Evolutionary conservation across 2,329 filamentous ascomycete species (phyloP).

Genomic region (Tolypocladium tropicale): DNA sequence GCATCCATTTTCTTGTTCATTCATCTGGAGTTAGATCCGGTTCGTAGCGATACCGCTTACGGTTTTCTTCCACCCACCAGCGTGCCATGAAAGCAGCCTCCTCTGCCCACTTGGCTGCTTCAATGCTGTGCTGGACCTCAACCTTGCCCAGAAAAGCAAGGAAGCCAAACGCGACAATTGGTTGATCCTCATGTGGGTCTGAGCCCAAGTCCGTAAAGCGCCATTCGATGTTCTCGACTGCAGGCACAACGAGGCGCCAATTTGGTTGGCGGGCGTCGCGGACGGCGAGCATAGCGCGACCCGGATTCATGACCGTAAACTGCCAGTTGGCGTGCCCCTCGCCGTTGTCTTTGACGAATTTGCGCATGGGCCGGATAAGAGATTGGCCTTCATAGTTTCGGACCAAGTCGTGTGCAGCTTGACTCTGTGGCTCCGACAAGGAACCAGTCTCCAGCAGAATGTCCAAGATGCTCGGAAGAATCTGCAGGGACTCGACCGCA

Average conservation of each 20-base stretch:
- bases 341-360: slow-evolving; percentile 6
- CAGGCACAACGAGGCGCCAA: slow-evolving; percentile 14
- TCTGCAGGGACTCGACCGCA: slow-evolving; percentile 21
- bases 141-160: slow-evolving; percentile 10
- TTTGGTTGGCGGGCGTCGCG: slow-evolving; percentile 10
- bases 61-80: slow-evolving; percentile 25
- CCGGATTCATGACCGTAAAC: slow-evolving; percentile 15
- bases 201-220: slow-evolving; percentile 16
- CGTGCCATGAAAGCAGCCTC: slow-evolving; percentile 19
- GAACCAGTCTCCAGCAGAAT: slow-evolving; percentile 22
- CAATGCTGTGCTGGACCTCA: slow-evolving; percentile 11
- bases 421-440: slow-evolving; percentile 12
- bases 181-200: slow-evolving; percentile 18
- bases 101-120: slow-evolving; percentile 19
- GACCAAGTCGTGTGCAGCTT: slow-evolving; percentile 17
- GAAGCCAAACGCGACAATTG: slow-evolving; percentile 15
- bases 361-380: slow-evolving; percentile 19
- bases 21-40: background rate
- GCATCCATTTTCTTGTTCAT: background rate
- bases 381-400: slow-evolving; percentile 25
- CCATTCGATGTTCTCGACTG: slow-evolving; percentile 17
- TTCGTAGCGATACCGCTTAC: slow-evolving; percentile 21
- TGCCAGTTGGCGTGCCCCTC: slow-evolving; percentile 11
- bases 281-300: slow-evolving; percentile 11
- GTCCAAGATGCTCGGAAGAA: slow-evolving; percentile 24